Evolutionary conservation across 306 rosid species (phyloP), one percentile per base, ranked within the genome.

Genomic region (Gillenia trifoliata): DNA sequence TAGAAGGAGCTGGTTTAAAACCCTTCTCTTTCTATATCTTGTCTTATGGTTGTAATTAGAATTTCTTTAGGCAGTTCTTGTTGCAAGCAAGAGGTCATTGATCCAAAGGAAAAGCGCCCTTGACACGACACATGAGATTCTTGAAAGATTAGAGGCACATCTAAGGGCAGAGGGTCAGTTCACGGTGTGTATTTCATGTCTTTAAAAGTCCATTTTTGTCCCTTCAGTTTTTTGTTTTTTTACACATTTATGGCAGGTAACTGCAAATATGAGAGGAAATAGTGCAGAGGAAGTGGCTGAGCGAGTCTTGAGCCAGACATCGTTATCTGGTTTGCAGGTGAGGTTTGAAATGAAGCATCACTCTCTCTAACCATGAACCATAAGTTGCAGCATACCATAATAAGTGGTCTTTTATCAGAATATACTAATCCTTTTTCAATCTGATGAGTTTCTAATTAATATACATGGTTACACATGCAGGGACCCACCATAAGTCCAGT

Each of bases 401-500:
- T 23, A 25, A 6, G 52, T 15, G 38, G 64, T 56, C 77, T 68
- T 47, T 34, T 61, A 30, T 79, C 73, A 11, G 13, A 13, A 4
- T 45, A 45, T 13, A 22, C 50, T 17, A 16, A 59, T 22, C 55
- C 63, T 62, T 76, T 54, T 26, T 49, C 25, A 34, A 10, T 38
- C 17, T 34, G 28, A 62, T 56, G 40, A 40, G 47, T 26, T 45
- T 55, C 57, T 75, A 47, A 78, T 26, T 26, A 23, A 62, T n/a
- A 2, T 66, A 31, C 31, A 38, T 31, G 55, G 40, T 81, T 82
- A 64, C 49, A 22, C 77, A n/a, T 72, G n/a, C 85, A 94, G 98
- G 98, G 97, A 70, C 98, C 96, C 72, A 92, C 96, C 30, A 4
- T 94, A 69, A 94, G 97, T 85, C 91, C 99, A 9, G 99, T 94